Conservation (phyloP, 805 yeast species). For the Metschnikowia lochheadii region DNA sequence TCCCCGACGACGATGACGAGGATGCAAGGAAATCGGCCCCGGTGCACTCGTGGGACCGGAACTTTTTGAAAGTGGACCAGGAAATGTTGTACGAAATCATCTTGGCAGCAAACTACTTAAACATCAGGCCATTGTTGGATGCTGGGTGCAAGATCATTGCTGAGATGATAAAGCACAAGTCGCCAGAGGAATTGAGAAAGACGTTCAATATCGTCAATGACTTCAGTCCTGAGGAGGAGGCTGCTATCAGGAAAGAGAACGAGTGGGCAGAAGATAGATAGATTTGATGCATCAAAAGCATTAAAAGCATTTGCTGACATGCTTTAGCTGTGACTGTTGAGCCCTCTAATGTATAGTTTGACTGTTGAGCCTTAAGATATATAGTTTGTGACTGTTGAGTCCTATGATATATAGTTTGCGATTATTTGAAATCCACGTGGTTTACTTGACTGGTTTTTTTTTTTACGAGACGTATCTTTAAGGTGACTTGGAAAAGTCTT, state of each 20-base stretch:
- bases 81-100: constrained; percentile 81
- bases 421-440: not conserved
- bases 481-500: not conserved
- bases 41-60: constrained; percentile 93
- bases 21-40: constrained; percentile 87
- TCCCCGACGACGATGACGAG: constrained; percentile 76
- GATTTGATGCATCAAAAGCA: too few relatives aligned
- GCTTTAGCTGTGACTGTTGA: not conserved
- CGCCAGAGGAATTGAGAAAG: constrained; percentile 76
- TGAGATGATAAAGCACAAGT: constrained; percentile 76
- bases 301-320: not conserved
- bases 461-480: not conserved
- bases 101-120: constrained; percentile 74
- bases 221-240: constrained; percentile 83
- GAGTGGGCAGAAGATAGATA: constrained; percentile 89
- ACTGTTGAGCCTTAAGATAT: not conserved
- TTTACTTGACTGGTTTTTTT: not conserved
- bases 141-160: constrained; percentile 82
- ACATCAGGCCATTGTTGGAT: constrained; percentile 69
- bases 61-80: constrained; percentile 89
- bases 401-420: not conserved
- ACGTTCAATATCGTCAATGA: constrained; percentile 79
- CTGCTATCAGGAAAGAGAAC: constrained; percentile 80
- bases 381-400: not conserved
- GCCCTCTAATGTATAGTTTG: not conserved